phyloP scores from a whole-genome alignment of 441 rosid genomes.

The Euphorbia schlechtendalii region DNA sequence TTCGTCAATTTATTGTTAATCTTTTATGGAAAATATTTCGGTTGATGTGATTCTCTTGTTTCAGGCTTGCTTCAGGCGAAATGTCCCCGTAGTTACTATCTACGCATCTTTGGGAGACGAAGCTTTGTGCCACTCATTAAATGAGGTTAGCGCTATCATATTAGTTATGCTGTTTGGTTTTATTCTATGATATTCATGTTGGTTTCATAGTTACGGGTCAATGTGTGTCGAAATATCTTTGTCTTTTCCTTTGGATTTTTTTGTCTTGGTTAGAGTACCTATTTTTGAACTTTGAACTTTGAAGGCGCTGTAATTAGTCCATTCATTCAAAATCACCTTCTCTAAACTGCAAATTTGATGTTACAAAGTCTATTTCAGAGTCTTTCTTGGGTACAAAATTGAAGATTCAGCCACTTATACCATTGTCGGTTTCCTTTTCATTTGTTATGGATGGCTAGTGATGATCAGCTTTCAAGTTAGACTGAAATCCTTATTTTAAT shows the following conservation, averaged over 20 bases:
- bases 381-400: too few species aligned
- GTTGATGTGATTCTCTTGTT: slow-evolving; percentile 19
- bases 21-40: background rate
- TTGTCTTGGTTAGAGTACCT: background rate
- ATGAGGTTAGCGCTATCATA: slow-evolving; percentile 52
- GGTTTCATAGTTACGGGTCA: background rate
- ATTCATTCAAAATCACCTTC: background rate
- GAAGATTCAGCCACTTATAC: background rate
- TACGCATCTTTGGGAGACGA: slow-evolving; percentile 92
- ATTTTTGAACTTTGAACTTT: background rate
- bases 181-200: too few species aligned
- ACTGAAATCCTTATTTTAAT: background rate
- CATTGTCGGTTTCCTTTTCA: background rate
- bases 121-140: slow-evolving; percentile 87
- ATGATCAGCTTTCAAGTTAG: background rate
- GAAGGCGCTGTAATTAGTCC: background rate
- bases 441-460: background rate
- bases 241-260: background rate
- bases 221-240: background rate
- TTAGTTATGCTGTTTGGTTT: background rate
- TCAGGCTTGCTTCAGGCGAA: slow-evolving; percentile 91
- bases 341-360: background rate
- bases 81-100: slow-evolving; percentile 81
- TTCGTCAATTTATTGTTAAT: too few species aligned
- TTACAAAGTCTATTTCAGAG: background rate